Evolutionary conservation across 2,329 filamentous ascomycete genomes (phyloP), one percentile per base, ranked within the genome.

Genomic region (Apiospora marii): DNA sequence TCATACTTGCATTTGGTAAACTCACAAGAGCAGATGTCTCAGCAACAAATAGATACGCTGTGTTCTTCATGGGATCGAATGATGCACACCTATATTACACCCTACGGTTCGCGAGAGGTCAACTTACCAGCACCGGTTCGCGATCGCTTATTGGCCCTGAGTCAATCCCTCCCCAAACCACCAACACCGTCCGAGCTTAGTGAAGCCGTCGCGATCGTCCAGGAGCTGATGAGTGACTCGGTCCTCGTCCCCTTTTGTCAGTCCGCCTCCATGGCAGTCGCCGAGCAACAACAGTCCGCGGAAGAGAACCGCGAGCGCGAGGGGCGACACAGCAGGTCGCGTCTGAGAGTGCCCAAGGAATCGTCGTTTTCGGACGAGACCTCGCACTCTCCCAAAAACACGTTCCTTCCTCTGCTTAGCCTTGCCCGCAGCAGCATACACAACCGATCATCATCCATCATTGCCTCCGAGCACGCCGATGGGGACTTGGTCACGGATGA

Each of bases 191-290:
- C 92, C 53, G 90, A 91, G 71, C 86, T 99, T 22, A 93, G 97
- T 73, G 89, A 93, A 69, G 95, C 96, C 27, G 93, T 97, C 34
- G 89, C 90, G 74, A 97, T 98, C 74, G 94, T 98, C 53, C 95
- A 96, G 81, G 96, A 98, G 77, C 86, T 99, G 72, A 98, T 99
- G 95, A 97, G 98, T 78, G 96, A 98, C 81, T 98, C 95, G 4
- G 94, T 98, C 0, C 87, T 98, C 70, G 92, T 98, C 0, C 95
- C 96, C 0, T 99, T 98, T 80, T 87, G 98, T 71, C 96, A 98
- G 74, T 89, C 88, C 0, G 83, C 89, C n/a, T 78, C 84, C 6
- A 78, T 83, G 6, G 79, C 84, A 77, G 70, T 77, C 0, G 73
- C 82, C 1, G 83, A 85, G 16, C 77, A 78, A 22, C 75, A 78